Conservation (phyloP, 2,329 filamentous ascomycete species). For the Calonectria pseudoturangicola region DNA sequence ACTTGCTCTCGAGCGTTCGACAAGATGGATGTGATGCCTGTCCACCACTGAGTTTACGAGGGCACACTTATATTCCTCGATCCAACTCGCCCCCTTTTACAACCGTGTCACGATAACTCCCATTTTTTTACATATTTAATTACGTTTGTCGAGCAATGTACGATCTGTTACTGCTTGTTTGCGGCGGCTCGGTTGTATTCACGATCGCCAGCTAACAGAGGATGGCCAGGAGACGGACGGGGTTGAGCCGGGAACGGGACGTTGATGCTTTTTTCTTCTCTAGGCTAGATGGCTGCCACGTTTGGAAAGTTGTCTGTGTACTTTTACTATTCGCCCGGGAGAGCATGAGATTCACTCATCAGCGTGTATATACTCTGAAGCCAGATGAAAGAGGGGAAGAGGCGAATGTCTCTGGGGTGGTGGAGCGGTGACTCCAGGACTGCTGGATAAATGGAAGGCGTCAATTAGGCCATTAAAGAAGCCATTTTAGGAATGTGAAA, state of each 20-base stretch:
- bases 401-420: constrained; percentile 34
- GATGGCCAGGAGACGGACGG: constrained; percentile 29
- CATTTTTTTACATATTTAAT: constrained; percentile 50
- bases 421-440: constrained; percentile 44
- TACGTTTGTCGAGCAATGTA: constrained; percentile 49
- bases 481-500: constrained; percentile 11
- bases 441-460: constrained; percentile 56
- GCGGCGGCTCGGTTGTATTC: constrained; percentile 36
- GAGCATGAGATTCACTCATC: constrained; percentile 34
- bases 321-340: constrained; percentile 52
- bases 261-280: constrained; percentile 52
- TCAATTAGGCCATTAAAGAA: constrained; percentile 46
- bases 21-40: constrained; percentile 89
- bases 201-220: constrained; percentile 20
- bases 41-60: constrained; percentile 67
- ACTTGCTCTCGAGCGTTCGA: constrained; percentile 96
- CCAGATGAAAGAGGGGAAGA: constrained; percentile 36
- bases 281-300: constrained; percentile 53
- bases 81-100: constrained; percentile 39
- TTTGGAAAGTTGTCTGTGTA: constrained; percentile 57
- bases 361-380: constrained; percentile 54
- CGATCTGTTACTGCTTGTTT: constrained; percentile 42
- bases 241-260: constrained; percentile 44
- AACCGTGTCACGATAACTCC: constrained; percentile 51
- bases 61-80: constrained; percentile 28